phyloP scores from a whole-genome alignment of 2,329 filamentous ascomycete genomes.

The Rhexocercosporidium sp. region DNA sequence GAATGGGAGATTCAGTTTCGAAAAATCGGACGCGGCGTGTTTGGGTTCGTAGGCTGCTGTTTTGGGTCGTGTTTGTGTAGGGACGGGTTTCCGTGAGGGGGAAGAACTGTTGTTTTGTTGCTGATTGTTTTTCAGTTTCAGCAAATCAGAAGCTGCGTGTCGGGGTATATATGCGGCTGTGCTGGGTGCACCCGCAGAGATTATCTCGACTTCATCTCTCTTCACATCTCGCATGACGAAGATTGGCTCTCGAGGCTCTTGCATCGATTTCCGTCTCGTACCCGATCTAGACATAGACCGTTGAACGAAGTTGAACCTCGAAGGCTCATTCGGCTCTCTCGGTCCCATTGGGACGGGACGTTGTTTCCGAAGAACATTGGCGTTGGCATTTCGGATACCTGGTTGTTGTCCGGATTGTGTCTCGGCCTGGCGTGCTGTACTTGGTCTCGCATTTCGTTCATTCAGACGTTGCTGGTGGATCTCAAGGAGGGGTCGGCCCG shows the following conservation, averaged over 20 bases:
- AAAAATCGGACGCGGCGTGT: slow-evolving; percentile 26
- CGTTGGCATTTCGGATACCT: not conserved
- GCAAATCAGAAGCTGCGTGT: slow-evolving; percentile 22
- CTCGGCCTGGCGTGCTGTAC: not conserved
- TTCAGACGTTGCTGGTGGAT: slow-evolving; percentile 6
- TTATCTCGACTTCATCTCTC: slow-evolving; percentile 4
- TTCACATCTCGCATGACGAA: slow-evolving; percentile 4
- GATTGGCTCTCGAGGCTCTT: not conserved
- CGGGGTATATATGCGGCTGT: slow-evolving; percentile 24
- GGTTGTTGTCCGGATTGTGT: too few species aligned
- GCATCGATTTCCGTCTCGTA: not conserved
- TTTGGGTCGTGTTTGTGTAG: not conserved
- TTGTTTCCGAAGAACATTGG: not conserved
- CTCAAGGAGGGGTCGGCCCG: not conserved
- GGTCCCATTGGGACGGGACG: not conserved
- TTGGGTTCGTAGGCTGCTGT: slow-evolving; percentile 25
- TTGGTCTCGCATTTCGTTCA: not conserved
- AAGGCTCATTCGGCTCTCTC: not conserved
- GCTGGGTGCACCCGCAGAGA: not conserved
- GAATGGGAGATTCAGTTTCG: slow-evolving; percentile 9
- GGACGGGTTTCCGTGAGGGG: not conserved
- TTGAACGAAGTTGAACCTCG: slow-evolving; percentile 6
- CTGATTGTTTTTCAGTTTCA: not conserved
- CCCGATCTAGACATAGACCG: not conserved
- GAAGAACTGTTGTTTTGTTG: too few species aligned